Conservation (phyloP, 225 moss, liverwort and hornwort genomes). For the Marchantia paleacea region DNA sequence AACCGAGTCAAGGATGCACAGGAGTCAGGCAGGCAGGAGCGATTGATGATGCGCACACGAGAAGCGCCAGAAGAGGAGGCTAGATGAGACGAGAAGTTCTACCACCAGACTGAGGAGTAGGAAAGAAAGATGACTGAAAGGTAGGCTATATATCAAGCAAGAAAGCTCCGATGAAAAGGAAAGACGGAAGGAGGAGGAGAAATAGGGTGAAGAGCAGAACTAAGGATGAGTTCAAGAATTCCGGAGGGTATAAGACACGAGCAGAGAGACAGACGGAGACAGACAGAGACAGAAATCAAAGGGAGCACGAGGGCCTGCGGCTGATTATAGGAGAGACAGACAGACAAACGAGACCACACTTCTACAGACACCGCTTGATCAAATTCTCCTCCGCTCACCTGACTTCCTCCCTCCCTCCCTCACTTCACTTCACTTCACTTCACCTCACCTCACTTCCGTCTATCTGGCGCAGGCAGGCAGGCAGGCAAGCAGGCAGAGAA, state of each 20-base stretch:
- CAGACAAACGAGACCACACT: neutral
- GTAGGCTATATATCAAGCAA: neutral
- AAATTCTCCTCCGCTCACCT: neutral
- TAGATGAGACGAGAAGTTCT: neutral
- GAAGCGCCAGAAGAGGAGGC: neutral
- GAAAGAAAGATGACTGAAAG: neutral
- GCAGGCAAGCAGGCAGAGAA: neutral
- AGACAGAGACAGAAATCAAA: neutral
- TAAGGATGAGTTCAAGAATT: neutral
- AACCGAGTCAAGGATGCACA: neutral
- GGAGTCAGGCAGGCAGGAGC: neutral
- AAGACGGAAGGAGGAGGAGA: neutral
- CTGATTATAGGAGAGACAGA: neutral
- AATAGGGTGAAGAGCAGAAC: neutral
- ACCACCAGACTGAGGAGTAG: neutral
- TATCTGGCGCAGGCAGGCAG: conserved; percentile 1
- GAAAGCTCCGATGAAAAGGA: neutral
- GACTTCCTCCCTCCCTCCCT: neutral
- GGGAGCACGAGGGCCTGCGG: neutral
- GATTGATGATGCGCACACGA: neutral
- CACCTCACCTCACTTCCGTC: neutral
- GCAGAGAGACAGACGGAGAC: neutral
- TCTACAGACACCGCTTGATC: neutral
- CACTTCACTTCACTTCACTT: neutral
- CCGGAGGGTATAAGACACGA: neutral